Conservation (phyloP, 495 filamentous ascomycete genomes). For the Pseudevernia furfuracea region DNA sequence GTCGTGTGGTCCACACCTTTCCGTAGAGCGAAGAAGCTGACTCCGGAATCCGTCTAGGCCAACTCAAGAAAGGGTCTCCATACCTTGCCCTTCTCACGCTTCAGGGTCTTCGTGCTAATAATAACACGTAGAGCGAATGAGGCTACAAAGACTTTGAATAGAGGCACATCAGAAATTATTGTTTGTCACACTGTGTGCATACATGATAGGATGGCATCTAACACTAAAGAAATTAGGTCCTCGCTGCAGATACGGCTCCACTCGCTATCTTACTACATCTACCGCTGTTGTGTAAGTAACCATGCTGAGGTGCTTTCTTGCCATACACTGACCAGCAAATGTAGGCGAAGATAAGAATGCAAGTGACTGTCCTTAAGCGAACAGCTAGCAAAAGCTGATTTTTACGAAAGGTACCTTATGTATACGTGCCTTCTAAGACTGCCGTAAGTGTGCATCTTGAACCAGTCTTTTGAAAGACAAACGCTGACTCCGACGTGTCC, state of each 20-base stretch:
- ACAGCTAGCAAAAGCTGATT: not conserved
- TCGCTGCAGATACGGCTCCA: slow-evolving; percentile 79
- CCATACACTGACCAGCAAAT: not conserved
- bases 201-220: not conserved
- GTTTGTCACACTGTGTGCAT: slow-evolving; percentile 17
- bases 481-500: not conserved
- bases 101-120: not conserved
- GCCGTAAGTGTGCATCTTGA: slow-evolving; percentile 57
- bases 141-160: slow-evolving; percentile 81
- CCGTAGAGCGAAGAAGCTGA: not conserved
- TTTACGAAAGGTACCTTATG: slow-evolving; percentile 30
- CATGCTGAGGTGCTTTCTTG: not conserved
- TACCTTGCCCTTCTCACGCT: not conserved
- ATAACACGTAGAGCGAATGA: slow-evolving; percentile 20
- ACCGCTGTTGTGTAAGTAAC: slow-evolving; percentile 45
- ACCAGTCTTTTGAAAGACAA: not conserved
- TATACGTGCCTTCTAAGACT: slow-evolving; percentile 56
- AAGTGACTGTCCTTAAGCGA: not conserved
- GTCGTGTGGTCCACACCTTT: not conserved
- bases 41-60: slow-evolving; percentile 36
- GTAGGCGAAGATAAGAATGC: slow-evolving; percentile 74
- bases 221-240: slow-evolving; percentile 32
- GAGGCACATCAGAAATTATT: slow-evolving; percentile 81
- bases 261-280: slow-evolving; percentile 90
- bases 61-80: slow-evolving; percentile 70